Evolutionary conservation across 1,139 yeast species (phyloP).

Genomic region (Protomyces lactucae-debilis): DNA sequence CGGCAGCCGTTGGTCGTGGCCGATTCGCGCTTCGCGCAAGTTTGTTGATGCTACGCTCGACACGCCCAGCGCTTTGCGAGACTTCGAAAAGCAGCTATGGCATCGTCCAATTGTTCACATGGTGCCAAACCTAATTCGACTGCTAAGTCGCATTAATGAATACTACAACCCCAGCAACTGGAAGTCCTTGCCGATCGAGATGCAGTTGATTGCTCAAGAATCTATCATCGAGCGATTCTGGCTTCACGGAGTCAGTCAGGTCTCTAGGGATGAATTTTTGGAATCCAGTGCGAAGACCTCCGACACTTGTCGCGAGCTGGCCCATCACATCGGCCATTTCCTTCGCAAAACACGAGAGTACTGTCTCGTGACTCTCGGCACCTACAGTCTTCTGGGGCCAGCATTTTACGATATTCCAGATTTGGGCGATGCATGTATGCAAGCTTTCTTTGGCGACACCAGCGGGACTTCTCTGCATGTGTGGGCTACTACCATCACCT

Average conservation of each 20-base stretch:
- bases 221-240: conserved; percentile 91
- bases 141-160: conserved; percentile 84
- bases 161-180: conserved; percentile 92
- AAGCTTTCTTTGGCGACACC: conserved; percentile 78
- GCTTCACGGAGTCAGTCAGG: conserved; percentile 96
- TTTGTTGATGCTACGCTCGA: conserved; percentile 94
- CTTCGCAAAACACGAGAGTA: conserved; percentile 94
- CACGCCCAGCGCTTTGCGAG: conserved; percentile 63
- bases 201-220: conserved; percentile 81
- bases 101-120: conserved; percentile 89
- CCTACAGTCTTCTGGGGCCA: conserved; percentile 83
- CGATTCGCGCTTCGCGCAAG: conserved; percentile 90
- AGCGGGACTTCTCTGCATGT: conserved; percentile 88
- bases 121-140: conserved; percentile 80
- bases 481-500: conserved; percentile 93
- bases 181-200: conserved; percentile 79
- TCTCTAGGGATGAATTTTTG: conserved; percentile 87
- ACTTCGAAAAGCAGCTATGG: conserved; percentile 74
- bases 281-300: conserved; percentile 94
- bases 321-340: conserved; percentile 97
- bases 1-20: conserved; percentile 47
- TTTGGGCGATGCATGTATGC: conserved; percentile 71
- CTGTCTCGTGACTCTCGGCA: conserved; percentile 75
- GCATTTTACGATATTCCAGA: conserved; percentile 83
- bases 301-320: conserved; percentile 88